Evolutionary conservation across 768 basidiomycete species (phyloP).

Genomic region (Amanita pallidorosea): DNA sequence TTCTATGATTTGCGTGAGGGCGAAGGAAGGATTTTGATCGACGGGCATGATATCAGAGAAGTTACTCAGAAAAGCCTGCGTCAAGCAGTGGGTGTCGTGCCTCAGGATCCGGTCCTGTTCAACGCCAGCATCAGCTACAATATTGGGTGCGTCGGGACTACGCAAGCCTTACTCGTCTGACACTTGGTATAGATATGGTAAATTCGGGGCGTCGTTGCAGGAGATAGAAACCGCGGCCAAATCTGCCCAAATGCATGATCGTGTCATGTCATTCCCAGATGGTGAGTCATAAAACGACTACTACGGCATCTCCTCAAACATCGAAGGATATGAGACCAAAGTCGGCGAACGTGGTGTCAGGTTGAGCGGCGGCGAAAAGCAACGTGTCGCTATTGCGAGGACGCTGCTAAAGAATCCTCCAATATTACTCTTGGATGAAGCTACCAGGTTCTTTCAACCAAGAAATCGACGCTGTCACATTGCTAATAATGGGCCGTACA

Average conservation of each 20-base stretch:
- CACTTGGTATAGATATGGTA: conserved; percentile 51
- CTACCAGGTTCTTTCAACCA: conserved; percentile 41
- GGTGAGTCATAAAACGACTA: conserved; percentile 17
- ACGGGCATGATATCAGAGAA: conserved; percentile 79
- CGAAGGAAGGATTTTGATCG: conserved; percentile 70
- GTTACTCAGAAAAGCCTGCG: conserved; percentile 76
- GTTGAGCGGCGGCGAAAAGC: conserved; percentile 83
- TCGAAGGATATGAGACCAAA: conserved; percentile 62
- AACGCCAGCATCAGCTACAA: conserved; percentile 65
- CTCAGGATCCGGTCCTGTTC: conserved; percentile 74
- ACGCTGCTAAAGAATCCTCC: conserved; percentile 82
- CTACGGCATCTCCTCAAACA: conserved; percentile 3
- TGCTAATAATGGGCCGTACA: conserved; percentile 13
- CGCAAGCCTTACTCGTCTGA: background rate
- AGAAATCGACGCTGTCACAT: background rate
- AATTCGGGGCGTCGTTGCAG: conserved; percentile 55
- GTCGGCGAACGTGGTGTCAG: conserved; percentile 87
- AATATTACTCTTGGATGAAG: conserved; percentile 70
- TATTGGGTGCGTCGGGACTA: conserved; percentile 41
- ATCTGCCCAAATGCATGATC: conserved; percentile 82
- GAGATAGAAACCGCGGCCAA: conserved; percentile 74
- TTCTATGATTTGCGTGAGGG: conserved; percentile 86
- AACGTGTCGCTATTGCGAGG: conserved; percentile 79
- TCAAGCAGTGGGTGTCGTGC: conserved; percentile 80
- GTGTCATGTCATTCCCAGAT: conserved; percentile 76